Percentiles rank a stretch among this genome's conserved stretches.
Evolutionary conservation across 2,329 filamentous ascomycete genomes (phyloP).

Genomic region (Fusarium mexicanum): DNA sequence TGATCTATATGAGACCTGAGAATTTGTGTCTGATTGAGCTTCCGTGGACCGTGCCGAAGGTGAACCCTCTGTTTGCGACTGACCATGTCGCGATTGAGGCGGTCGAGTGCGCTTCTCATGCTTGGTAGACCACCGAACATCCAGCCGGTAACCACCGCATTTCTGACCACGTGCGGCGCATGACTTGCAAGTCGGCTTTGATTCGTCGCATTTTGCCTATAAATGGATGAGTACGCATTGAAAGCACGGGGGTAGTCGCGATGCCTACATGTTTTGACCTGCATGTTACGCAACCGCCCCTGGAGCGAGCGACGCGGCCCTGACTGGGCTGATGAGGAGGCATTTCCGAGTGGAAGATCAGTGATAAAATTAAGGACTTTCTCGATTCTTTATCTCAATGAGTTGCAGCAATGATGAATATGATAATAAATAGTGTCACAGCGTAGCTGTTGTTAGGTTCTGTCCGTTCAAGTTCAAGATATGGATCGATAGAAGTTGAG

Average conservation of each 20-base stretch:
- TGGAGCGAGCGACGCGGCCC: neutral
- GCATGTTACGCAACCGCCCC: neutral
- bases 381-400: accelerated
- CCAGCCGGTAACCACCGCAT: neutral
- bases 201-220: neutral
- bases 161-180: neutral
- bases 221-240: neutral
- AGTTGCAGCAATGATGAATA: neutral
- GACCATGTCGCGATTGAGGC: neutral
- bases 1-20: neutral
- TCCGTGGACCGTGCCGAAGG: neutral
- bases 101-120: neutral
- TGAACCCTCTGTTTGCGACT: neutral
- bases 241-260: neutral
- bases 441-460: neutral
- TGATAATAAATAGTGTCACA: too few species aligned
- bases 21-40: neutral
- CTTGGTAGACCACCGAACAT: neutral
- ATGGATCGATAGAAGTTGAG: neutral
- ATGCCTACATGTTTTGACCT: neutral
- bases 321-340: neutral
- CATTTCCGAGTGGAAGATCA: neutral
- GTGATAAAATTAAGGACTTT: accelerated
- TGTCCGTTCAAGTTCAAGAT: neutral
- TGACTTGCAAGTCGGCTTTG: neutral